Percentiles rank a stretch among this genome's conserved stretches.
These are phyloP conservation scores for Aspergillus caelatus DNA, from an alignment of 2,329 filamentous ascomycete species.

Conservation along the genomic window DNA sequence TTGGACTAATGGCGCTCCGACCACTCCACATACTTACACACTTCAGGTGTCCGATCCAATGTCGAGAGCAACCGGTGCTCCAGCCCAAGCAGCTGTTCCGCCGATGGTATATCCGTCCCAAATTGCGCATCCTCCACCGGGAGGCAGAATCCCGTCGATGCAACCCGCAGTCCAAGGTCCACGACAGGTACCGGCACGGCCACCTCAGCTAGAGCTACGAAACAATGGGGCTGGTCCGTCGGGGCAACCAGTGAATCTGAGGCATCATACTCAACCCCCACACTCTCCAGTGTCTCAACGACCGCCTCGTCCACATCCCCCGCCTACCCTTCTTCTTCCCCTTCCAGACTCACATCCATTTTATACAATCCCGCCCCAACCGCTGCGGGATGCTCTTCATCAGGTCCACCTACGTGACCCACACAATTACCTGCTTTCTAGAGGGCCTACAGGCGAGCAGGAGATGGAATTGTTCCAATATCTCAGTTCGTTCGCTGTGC, in stretches of 20 bases:
- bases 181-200: not conserved
- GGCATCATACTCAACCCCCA: not conserved
- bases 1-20: not conserved
- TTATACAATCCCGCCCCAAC: conserved; percentile 47
- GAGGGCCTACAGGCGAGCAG: conserved; percentile 19
- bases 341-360: conserved; percentile 32
- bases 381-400: conserved; percentile 56
- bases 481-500: conserved; percentile 34
- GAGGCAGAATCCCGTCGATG: not conserved
- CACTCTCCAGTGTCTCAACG: not conserved
- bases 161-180: not conserved
- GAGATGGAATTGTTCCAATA: conserved; percentile 41
- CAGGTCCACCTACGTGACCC: conserved; percentile 62
- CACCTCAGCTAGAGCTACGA: not conserved
- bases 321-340: conserved; percentile 37
- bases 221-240: not conserved
- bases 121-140: not conserved
- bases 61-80: not conserved
- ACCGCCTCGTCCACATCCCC: not conserved
- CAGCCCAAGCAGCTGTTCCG: not conserved
- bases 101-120: conserved; percentile 7
- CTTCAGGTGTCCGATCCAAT: not conserved
- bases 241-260: not conserved
- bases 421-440: conserved; percentile 38
- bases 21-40: not conserved